Evolutionary conservation across 164 flowering plant species (phyloP), one percentile per base, ranked within the genome.

Genomic region (Akebia trifoliata): DNA sequence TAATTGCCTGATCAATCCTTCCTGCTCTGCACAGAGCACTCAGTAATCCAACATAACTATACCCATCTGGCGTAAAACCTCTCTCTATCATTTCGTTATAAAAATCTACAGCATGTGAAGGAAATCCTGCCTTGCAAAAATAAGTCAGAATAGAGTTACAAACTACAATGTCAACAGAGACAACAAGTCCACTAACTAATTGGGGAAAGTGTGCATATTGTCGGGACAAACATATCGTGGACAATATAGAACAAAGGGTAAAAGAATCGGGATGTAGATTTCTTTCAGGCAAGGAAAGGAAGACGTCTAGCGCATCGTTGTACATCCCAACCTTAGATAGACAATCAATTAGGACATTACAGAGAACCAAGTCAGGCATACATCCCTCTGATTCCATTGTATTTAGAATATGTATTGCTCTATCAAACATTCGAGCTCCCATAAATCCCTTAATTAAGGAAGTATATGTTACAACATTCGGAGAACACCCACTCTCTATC

Each of bases 391-490:
- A 65, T 26, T 70, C 69, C 76, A 83, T 70, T 4, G 17, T 36
- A 36, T 49, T 36, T 44, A 83, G 36, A 8, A 81, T 48, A 42
- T 45, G 17, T 38, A 70, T 64, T 2, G 79, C 86, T 50, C 46
- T 24, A 50, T 15, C 40, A 40, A 65, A 38, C 76, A 70, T 72
- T 18, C 47, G 53, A 11, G 63, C 67, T 40, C 75, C 74, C 69
- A 80, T 42, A 50, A 67, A 73, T 40, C 84, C 81, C 61, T 80
- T 78, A 34, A 86, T 37, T 40, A 86, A 54, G 40, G 78, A 69
- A 4, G 93, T 86, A 61, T 79, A 86, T 17, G 77, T 77, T 44
- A 76, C 81, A 63, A 86, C 72, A 66, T 68, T 83, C 7, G 87
- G 93, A 45, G 65, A 68, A 66, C 54, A 62, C 20, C 82, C 84